Percentiles rank a stretch among this genome's conserved stretches.
Evolutionary conservation across 768 basidiomycete genomes (phyloP).

Genomic region (Scleroderma bovista): DNA sequence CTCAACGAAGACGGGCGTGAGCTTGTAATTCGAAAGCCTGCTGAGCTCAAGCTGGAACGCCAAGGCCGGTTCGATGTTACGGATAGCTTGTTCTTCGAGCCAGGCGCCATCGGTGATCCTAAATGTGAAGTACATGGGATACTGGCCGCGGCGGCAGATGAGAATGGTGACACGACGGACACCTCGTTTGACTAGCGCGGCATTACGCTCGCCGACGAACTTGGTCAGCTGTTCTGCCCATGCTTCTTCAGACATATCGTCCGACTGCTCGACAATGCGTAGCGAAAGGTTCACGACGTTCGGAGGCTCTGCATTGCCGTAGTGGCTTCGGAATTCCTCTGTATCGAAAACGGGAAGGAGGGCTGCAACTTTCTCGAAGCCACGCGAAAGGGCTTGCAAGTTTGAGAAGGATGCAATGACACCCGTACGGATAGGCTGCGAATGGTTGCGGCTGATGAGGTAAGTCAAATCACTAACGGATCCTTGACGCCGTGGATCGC

Average conservation of each 20-base stretch:
- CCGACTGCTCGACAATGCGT: constrained; percentile 76
- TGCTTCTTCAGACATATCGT: constrained; percentile 69
- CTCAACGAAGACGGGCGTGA: constrained; percentile 94
- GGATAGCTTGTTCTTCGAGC: constrained; percentile 93
- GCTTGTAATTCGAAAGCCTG: constrained; percentile 93
- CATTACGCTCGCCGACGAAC: constrained; percentile 64
- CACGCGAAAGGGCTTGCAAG: constrained; percentile 57
- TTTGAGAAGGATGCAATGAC: constrained; percentile 89
- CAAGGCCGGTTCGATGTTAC: constrained; percentile 96
- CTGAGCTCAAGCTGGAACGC: constrained; percentile 97
- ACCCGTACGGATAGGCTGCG: constrained; percentile 86
- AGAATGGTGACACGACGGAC: constrained; percentile 90
- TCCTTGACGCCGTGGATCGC: constrained; percentile 71
- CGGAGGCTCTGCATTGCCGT: constrained; percentile 73
- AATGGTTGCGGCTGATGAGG: constrained; percentile 79
- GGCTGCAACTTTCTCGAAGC: constrained; percentile 69
- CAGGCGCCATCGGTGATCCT: constrained; percentile 69
- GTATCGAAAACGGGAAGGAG: constrained; percentile 71
- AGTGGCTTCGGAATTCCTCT: constrained; percentile 66
- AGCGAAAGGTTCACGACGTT: constrained; percentile 95
- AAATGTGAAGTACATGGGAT: constrained; percentile 92
- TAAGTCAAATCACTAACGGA: constrained; percentile 96
- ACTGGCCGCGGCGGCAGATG: constrained; percentile 85
- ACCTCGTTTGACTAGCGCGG: constrained; percentile 63
- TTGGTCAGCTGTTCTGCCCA: constrained; percentile 70